These are phyloP conservation scores for Durio zibethinus DNA, from an alignment of 345 rosid genomes.

Conservation along the genomic window DNA sequence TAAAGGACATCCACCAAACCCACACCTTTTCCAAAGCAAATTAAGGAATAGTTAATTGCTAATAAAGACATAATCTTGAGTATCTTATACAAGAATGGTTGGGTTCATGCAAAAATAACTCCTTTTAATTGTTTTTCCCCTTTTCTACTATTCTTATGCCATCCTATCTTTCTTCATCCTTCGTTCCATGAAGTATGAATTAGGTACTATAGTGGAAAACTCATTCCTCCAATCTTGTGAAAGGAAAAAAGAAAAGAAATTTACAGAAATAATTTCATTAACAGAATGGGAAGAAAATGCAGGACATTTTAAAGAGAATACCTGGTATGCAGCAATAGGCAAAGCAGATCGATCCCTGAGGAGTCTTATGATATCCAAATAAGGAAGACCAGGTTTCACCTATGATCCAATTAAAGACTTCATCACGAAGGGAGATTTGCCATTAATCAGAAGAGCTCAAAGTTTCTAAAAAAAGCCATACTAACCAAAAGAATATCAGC, in stretches of 20 bases:
- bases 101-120: neutral
- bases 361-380: conserved; percentile 89
- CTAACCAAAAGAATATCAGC: conserved; percentile 92
- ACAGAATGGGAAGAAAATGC: too few relatives aligned
- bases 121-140: neutral
- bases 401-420: conserved; percentile 30
- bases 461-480: conserved; percentile 13
- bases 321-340: conserved; percentile 97
- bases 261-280: neutral
- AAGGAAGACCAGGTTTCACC: conserved; percentile 98
- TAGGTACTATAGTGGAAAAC: neutral
- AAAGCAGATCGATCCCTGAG: conserved; percentile 71
- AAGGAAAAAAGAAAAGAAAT: neutral
- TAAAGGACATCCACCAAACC: neutral
- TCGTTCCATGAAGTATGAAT: neutral
- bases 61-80: neutral
- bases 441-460: neutral
- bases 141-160: neutral
- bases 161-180: neutral
- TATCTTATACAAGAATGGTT: neutral
- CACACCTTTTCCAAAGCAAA: neutral
- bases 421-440: neutral
- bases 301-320: conserved; percentile 13
- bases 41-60: neutral
- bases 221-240: neutral